These are phyloP conservation scores for Litchi chinensis DNA, from an alignment of 345 rosid species.

Conservation along the genomic window DNA sequence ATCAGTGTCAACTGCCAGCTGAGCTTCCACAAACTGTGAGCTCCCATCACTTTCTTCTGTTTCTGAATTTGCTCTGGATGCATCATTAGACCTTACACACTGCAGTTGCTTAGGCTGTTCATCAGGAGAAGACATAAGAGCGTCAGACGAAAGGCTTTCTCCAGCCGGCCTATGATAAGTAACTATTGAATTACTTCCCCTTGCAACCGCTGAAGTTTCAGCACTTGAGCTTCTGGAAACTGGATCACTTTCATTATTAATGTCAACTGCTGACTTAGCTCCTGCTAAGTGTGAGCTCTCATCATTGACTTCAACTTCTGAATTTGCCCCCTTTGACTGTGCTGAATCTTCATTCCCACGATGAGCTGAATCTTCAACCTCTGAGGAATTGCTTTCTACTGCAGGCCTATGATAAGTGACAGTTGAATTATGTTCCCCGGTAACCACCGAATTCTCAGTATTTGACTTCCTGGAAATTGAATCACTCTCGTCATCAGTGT, in stretches of 20 bases:
- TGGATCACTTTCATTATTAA: no score
- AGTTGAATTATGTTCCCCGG: neutral
- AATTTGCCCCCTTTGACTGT: constrained; percentile 18
- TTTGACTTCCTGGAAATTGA: neutral
- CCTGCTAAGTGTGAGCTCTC: constrained; percentile 22
- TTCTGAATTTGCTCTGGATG: constrained; percentile 31
- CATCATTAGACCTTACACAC: constrained; percentile 29
- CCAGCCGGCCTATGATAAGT: constrained; percentile 3
- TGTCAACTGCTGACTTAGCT: neutral
- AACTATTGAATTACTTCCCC: no score
- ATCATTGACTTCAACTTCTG: constrained; percentile 25
- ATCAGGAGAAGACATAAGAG: constrained; percentile 17
- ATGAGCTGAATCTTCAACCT: no score
- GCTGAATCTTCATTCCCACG: constrained; percentile 28
- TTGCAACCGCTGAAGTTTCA: no score
- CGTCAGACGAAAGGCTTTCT: constrained; percentile 21
- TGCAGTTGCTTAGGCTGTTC: constrained; percentile 30
- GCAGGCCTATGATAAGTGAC: neutral
- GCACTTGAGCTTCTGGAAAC: no score
- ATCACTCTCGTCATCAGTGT: neutral
- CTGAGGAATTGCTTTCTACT: no score
- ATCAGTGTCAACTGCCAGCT: neutral
- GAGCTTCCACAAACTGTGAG: constrained; percentile 17
- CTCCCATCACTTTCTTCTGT: constrained; percentile 24
- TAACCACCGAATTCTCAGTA: neutral